Evolutionary conservation across 2,329 filamentous ascomycete genomes (phyloP), one percentile per base, ranked within the genome.

Genomic region (Juglanconis oblonga): DNA sequence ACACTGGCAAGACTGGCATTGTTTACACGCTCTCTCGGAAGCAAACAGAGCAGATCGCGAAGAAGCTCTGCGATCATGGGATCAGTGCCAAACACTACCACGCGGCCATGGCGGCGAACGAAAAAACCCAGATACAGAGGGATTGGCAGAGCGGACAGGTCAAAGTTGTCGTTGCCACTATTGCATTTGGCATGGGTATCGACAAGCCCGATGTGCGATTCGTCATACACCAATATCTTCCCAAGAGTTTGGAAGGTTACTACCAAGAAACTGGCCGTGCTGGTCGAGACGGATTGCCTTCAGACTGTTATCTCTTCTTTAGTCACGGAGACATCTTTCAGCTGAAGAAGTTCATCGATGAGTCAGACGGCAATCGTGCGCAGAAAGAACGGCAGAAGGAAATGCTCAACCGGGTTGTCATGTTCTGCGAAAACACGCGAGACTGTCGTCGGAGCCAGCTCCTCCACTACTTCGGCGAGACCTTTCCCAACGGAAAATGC

Each of bases 121-220:
- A 90, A 55, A 94, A 94, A 71, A 80, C 81, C 1, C 72, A 81
- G 6, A 83, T 95, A 4, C 94, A 98, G 72, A 83, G 83, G 62
- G 74, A 86, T 35, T 99, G 95, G 95, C 95, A 99, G 72, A 78
- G 76, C 48, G 92, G 92, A 5, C 77, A 80, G 55, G 84, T 88
- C 68, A 90, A 97, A 66, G 90, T 99, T 38, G 96, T 99, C 48
- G 95, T 99, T 53, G 96, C 95, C 24, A 99, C 95, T 0, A 98
- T 99, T 72, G 95, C 95, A 31, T 99, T 99, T 71, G 95, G 95
- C 6, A 99, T 99, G 95, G 95, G 95, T n/a, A 99, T 99, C 65
- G 95, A 99, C 78, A 99, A 99, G 73, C 86, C 93, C 0, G 90
- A 99, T 71, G 95, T 99, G 52, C 90, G 95, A 33, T 99, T 96